Conservation (phyloP, 805 yeast species). For the Lachancea waltii region DNA sequence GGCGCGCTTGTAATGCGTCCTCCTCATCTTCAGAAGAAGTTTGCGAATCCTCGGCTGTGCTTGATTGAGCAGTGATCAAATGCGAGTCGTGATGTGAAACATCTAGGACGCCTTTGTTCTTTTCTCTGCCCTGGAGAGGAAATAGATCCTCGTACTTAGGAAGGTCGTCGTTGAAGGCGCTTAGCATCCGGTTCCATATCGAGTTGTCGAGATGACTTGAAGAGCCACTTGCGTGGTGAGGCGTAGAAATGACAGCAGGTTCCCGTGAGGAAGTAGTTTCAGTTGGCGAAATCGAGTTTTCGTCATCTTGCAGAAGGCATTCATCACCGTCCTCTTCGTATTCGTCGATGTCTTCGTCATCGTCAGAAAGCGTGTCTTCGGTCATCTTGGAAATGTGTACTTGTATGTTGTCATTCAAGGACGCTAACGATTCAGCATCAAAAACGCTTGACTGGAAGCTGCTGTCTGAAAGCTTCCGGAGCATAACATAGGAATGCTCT, state of each 20-base stretch:
- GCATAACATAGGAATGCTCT: conserved; percentile 7
- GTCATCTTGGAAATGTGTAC: conserved; percentile 33
- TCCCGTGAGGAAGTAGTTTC: conserved; percentile 1
- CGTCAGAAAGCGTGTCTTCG: conserved; percentile 26
- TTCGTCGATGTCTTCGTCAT: conserved; percentile 28
- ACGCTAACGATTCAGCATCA: conserved; percentile 29
- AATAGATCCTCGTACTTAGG: conserved; percentile 74
- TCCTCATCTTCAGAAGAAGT: conserved; percentile 31
- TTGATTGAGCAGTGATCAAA: background rate
- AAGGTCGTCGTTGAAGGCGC: conserved; percentile 40
- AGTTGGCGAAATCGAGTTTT: conserved; percentile 5
- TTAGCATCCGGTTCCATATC: conserved; percentile 35
- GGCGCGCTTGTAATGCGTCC: conserved; percentile 31
- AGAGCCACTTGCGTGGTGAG: background rate
- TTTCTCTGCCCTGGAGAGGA: conserved; percentile 41
- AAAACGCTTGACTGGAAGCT: conserved; percentile 25
- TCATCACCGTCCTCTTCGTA: conserved; percentile 24
- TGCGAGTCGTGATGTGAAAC: background rate
- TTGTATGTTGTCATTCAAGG: conserved; percentile 26
- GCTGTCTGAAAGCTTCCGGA: conserved; percentile 21
- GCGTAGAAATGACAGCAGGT: background rate
- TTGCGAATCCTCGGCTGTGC: conserved; percentile 19
- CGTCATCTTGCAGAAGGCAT: conserved; percentile 19
- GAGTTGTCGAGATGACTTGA: conserved; percentile 20
- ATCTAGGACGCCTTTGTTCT: background rate